Evolutionary conservation across 2,329 filamentous ascomycete species (phyloP), one percentile per base, ranked within the genome.

Genomic region (Aspergillus proliferans): DNA sequence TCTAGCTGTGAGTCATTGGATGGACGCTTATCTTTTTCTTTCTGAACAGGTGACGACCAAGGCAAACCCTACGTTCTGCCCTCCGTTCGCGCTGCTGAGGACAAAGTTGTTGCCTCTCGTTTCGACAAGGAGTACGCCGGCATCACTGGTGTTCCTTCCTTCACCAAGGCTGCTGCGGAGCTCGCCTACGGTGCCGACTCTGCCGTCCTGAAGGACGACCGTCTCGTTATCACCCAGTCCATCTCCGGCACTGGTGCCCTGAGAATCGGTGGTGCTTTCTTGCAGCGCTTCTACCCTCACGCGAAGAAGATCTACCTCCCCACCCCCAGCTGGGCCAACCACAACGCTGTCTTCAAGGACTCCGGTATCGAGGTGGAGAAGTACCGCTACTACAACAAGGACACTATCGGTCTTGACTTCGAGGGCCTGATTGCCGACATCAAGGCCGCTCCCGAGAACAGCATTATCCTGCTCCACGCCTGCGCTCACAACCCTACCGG

Each of bases 351-450:
- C 72, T 97, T 98, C 84, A 85, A 82, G 75, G 91, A 97, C 74
- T 87, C 88, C 28, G 89, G 91, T 50, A 82, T 98, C 58, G 81
- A 88, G 74, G 90, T 97, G 54, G 84, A 91, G 76, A 89, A 91
- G 77, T 98, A 98, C 82, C 82, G 88, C 64, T 98, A 98, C 84
- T 98, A 97, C 80, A 88, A 97, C 84, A 94, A 95, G 81, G 85
- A 95, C 70, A 97, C 92, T 67, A 97, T 96, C 69, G 91, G 91
- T 49, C 86, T 98, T 57, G 93, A 98, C 80, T 97, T 96, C 66
- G 88, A 94, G 60, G 93, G 93, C 64, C 82, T 98, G 80, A 68
- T 96, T 52, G 85, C 82, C 64, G 91, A 97, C 71, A 85, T 98
- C 76, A 90, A 94, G 78, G 82, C 80, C 59, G 89, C 92, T 50